A percentile compares a stretch with the other conserved stretches of the same genome.
These are phyloP conservation scores for Xylaria digitata DNA, from an alignment of 2,329 filamentous ascomycete genomes.

Conservation along the genomic window DNA sequence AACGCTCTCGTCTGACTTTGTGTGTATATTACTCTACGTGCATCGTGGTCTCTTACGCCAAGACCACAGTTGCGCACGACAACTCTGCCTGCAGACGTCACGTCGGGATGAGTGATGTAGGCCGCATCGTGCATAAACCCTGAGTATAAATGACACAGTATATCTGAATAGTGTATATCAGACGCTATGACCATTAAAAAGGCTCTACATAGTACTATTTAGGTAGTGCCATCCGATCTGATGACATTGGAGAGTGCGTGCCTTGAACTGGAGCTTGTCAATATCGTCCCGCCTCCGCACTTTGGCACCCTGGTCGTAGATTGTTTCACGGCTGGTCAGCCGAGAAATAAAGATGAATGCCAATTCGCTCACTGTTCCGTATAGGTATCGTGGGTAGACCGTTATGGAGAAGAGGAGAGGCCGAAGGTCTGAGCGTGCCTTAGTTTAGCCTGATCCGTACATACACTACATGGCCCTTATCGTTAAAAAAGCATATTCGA, in stretches of 20 bases:
- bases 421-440: slow-evolving; percentile 11
- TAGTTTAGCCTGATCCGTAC: background rate
- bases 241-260: background rate
- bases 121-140: no score
- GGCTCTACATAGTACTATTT: background rate
- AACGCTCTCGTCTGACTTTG: no score
- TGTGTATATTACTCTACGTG: no score
- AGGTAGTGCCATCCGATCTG: background rate
- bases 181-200: background rate
- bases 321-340: slow-evolving; percentile 8
- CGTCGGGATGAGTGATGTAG: background rate
- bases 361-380: background rate
- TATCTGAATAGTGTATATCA: background rate
- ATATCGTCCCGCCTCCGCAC: background rate
- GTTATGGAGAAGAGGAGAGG: background rate
- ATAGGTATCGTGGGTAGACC: background rate
- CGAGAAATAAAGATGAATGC: background rate
- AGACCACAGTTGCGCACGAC: background rate
- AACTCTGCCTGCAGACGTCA: background rate
- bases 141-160: background rate
- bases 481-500: background rate
- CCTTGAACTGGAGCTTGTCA: background rate
- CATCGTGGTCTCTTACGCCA: background rate
- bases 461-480: background rate
- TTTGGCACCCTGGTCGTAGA: background rate